Base-by-base conservation (phyloP, 768 basidiomycete species). In the Lanmaoa pseudosensibilis region DNA sequence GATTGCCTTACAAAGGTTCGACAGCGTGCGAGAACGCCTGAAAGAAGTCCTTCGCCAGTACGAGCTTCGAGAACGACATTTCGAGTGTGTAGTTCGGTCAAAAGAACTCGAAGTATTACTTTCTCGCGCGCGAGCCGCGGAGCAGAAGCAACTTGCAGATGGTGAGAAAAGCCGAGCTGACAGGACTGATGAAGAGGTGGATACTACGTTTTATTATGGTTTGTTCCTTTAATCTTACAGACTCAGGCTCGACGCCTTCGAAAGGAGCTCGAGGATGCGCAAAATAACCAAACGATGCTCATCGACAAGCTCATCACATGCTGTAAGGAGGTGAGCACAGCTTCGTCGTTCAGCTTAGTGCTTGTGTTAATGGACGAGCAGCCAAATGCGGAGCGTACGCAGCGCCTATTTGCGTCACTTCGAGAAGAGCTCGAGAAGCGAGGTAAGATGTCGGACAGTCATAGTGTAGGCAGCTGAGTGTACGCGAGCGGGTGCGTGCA, bases 41-140 rank as follows among this genome's bases (percentile, higher is more conserved):
- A 94, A 92, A 67, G 89, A 92, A 63, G 83, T 94, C 36, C 82
- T 94, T 43, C 84, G 86, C 25, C 92, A 93, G 67, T 94, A 94
- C 67, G 88, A 94, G 66, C 83, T 93, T 54, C 87, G 92, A 57
- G 92, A 94, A 75, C 86, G 85, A 68, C 92, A 94, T 77, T 94
- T 94, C 64, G 92, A 94, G 74, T 92, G 90, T 60, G 88, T 94
- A 30, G 87, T 94, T 54, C 88, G 92, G 40, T 94, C 92, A 41
- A 94, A 94, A 73, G 92, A 94, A 72, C 81, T 94, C 23, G 92
- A 94, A 68, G 89, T 94, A 16, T 74, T 94, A 19, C 78, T 94
- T 16, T 92, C 92, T 46, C 84, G 91, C 33, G 92, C 92, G 41
- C 86, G 92, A 70, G 87, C 90, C 25, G 90, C 92, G 11, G 92